phyloP scores from a whole-genome alignment of 1,284 basidiomycete genomes.

The Exsudoporus floridanus region DNA sequence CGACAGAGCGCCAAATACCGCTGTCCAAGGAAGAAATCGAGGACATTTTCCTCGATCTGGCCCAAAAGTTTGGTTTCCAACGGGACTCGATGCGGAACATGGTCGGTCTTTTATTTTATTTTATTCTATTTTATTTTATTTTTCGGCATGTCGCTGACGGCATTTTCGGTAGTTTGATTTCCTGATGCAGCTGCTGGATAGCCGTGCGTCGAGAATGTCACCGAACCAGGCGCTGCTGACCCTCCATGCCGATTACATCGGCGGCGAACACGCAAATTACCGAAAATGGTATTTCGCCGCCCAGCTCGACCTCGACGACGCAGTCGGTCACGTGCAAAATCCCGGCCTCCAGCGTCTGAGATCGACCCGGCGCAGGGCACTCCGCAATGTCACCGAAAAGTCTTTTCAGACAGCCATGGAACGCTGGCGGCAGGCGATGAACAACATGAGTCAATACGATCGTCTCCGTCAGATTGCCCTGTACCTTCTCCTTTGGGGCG shows the following conservation, averaged over 20 bases:
- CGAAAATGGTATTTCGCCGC: constrained; percentile 99
- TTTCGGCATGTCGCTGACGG: neutral
- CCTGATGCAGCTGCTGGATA: constrained; percentile 97
- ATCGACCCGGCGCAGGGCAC: constrained; percentile 51
- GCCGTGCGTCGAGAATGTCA: constrained; percentile 95
- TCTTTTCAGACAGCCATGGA: constrained; percentile 85
- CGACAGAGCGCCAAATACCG: constrained; percentile 87
- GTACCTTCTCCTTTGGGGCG: constrained; percentile 96
- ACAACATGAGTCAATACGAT: constrained; percentile 98
- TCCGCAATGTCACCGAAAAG: constrained; percentile 63
- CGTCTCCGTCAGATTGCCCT: constrained; percentile 95
- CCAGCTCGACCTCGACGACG: constrained; percentile 98
- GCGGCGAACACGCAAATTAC: constrained; percentile 95
- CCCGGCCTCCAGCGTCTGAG: constrained; percentile 84
- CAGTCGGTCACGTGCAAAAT: constrained; percentile 90
- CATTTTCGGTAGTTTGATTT: constrained; percentile 78
- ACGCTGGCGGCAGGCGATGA: constrained; percentile 98
- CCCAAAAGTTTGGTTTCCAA: constrained; percentile 99
- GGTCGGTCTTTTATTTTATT: constrained; percentile 46
- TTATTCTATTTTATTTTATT: neutral
- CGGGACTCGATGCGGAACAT: constrained; percentile 89
- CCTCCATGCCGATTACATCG: constrained; percentile 98
- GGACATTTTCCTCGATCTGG: constrained; percentile 96
- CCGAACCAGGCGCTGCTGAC: constrained; percentile 94
- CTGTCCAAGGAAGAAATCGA: constrained; percentile 99